Conservation (phyloP, 495 filamentous ascomycete genomes). For the Glarea lozoyensis region DNA sequence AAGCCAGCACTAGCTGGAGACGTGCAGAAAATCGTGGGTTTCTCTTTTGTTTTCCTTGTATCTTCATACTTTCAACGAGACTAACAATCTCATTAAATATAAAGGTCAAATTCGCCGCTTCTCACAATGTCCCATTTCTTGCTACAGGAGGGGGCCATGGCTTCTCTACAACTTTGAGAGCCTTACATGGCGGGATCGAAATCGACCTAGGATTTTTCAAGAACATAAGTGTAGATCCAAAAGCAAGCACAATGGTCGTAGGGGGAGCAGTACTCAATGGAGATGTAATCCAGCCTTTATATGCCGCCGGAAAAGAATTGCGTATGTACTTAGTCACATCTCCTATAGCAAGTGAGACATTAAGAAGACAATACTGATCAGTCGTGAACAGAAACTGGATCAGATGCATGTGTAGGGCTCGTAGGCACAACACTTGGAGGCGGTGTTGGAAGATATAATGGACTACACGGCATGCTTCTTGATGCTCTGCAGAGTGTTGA, state of each 20-base stretch:
- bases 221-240: neutral
- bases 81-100: too few species aligned
- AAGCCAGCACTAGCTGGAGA: too few species aligned
- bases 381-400: slow-evolving; percentile 12
- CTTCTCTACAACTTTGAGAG: slow-evolving; percentile 11
- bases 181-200: slow-evolving; percentile 5
- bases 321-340: too few species aligned
- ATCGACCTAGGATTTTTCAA: neutral
- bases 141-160: slow-evolving; percentile 28
- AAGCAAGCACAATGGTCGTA: neutral
- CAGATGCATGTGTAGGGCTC: slow-evolving; percentile 31
- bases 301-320: neutral
- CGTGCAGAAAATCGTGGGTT: too few species aligned
- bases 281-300: neutral
- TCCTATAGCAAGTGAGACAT: too few species aligned
- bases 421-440: slow-evolving; percentile 49
- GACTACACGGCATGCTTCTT: slow-evolving; percentile 39
- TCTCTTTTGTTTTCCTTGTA: too few species aligned
- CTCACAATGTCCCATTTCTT: slow-evolving; percentile 25
- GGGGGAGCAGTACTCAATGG: neutral
- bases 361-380: too few species aligned
- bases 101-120: neutral
- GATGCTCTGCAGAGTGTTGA: slow-evolving; percentile 42
- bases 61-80: too few species aligned
- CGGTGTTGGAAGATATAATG: slow-evolving; percentile 44